A percentile compares a stretch with the other conserved stretches of the same genome.
phyloP scores from a whole-genome alignment of 2,329 filamentous ascomycete genomes.

The Ceratocystis eucalypticola region DNA sequence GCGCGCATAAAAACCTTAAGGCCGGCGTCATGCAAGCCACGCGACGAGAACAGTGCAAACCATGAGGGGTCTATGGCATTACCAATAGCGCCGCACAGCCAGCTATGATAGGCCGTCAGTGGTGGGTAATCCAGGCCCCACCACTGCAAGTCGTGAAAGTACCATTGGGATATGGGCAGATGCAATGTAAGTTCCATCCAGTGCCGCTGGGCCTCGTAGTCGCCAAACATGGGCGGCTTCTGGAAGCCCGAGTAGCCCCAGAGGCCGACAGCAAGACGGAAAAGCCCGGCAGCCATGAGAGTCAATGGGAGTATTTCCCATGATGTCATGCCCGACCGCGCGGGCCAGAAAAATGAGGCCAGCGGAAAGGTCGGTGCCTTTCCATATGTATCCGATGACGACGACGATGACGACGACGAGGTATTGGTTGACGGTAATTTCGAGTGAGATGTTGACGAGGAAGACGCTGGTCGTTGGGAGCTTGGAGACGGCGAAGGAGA shows the following conservation, averaged over 20 bases:
- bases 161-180: conserved; percentile 87
- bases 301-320: conserved; percentile 84
- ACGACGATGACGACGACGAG: background rate
- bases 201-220: conserved; percentile 94
- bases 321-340: conserved; percentile 69
- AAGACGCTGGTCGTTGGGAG: conserved; percentile 5
- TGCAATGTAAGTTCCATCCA: conserved; percentile 97
- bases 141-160: conserved; percentile 91
- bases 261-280: conserved; percentile 80
- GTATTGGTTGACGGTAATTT: background rate
- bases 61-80: conserved; percentile 64
- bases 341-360: conserved; percentile 87
- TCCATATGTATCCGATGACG: conserved; percentile 26
- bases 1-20: conserved; percentile 95
- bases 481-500: conserved; percentile 11
- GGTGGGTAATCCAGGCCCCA: conserved; percentile 98
- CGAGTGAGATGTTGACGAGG: background rate
- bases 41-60: conserved; percentile 76
- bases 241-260: conserved; percentile 89
- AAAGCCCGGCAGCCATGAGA: conserved; percentile 79
- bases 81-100: conserved; percentile 81
- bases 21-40: conserved; percentile 61
- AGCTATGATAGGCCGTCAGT: conserved; percentile 95
- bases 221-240: conserved; percentile 80
- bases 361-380: conserved; percentile 69